Evolutionary conservation across 306 rosid genomes (phyloP), one percentile per base, ranked within the genome.

Genomic region (Hippophae tibetana): DNA sequence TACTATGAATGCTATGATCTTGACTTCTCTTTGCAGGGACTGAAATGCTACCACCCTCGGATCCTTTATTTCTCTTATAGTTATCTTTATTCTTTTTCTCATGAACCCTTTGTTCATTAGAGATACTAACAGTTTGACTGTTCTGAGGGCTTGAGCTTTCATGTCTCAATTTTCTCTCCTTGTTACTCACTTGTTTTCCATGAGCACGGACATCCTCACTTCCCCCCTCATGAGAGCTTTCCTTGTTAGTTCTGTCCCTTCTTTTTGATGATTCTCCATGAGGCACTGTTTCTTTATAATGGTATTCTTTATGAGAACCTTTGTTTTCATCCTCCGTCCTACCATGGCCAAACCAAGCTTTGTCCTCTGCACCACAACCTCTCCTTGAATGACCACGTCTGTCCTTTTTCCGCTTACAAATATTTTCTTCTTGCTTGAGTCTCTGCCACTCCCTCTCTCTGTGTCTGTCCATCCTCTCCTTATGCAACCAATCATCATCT

Each of bases 381-480:
- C 85, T 76, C 81, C 94, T 86, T 65, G 71, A 47, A 63, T 84
- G 64, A 68, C 69, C 74, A 49, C 95, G 71, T 63, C 90, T 95
- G 47, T 92, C 98, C 77, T 94, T 77, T 62, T 88, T 94, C 27
- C 89, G 87, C 82, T 84, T 93, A 26, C 84, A 65, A 74, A 72
- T 58, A 58, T 66, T 84, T 72, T 84, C 99, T 75, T 88, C 97
- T 61, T 80, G 95, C 72, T 88, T 92, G 63, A 68, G 13, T 76
- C 96, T 75, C 48, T 74, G 89, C 98, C 99, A 88, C 49, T 86
- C 97, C 73, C 78, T 84, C 62, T 88, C 99, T 79, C 97, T 84
- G 69, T 45, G 94, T 74, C 86, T 77, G 65, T 93, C 97, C 12
- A 74, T 72, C 76, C 97, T 86, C 63, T 93, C 99, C 77, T 84